Base-by-base conservation (phyloP, 2,329 filamentous ascomycete genomes). In the Lanzia echinophila region DNA sequence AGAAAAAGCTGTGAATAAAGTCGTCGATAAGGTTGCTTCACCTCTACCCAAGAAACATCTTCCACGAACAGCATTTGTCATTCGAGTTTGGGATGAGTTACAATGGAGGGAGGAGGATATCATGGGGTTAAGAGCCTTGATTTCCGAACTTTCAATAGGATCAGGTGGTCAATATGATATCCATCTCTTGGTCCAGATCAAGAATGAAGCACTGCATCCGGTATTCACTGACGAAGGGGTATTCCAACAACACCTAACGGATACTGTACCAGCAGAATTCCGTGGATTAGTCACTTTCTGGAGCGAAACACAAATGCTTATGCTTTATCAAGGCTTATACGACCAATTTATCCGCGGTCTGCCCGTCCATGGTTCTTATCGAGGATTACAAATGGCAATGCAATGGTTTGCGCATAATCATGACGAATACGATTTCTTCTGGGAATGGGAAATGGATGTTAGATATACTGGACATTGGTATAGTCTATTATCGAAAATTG, bases 371-470 rank as follows among this genome's bases (percentile, higher is more conserved):
- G 91, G 91, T 17, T 90, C 95, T 8, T 97, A 97, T 72, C 87
- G 94, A 50, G 91, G 89, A 52, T 82, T 94, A 10, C 90, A 90
- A 64, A 95, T 97, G 89, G 90, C 91, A 0, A 84, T 97, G 74
- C 91, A 96, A 66, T 88, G 92, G 70, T 97, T 97, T 68, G 88
- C 91, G 6, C 84, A 91, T 65, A 80, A 83, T 63, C 90, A 96
- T 69, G 87, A 88, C 1, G 90, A 95, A 68, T 96, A 91, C 66
- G 89, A 95, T 46, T 88, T 84, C 71, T 90, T 90, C 70, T 96
- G 90, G 90, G 88, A 95, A 61, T 95, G 90, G 88, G 90, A 96
- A 70, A 92, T 95, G 85, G 90, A 96, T 65, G 83, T 91, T 43
- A 84, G 90, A 31, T 95, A 95, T 69, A 94, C 87, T 0, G 90